Conservation (phyloP, 495 filamentous ascomycete species). For the Cercophora sp. region DNA sequence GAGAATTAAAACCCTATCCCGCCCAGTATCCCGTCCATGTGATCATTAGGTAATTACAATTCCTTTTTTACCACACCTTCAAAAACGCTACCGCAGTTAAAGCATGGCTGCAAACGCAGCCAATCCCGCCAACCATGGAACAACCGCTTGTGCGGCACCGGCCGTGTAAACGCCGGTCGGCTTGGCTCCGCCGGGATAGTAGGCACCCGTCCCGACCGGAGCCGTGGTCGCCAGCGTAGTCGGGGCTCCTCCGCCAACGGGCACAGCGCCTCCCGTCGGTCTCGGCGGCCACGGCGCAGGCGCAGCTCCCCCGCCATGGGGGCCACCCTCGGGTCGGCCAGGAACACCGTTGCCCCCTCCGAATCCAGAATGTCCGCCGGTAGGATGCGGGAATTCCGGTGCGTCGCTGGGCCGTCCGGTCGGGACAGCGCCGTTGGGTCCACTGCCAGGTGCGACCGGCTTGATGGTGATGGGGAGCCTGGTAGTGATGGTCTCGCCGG, state of each 20-base stretch:
- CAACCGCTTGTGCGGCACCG: neutral
- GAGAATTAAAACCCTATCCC: neutral
- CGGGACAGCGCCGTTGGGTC: neutral
- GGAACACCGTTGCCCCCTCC: neutral
- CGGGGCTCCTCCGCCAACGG: neutral
- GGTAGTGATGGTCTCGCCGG: conserved; percentile 1
- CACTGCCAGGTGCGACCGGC: neutral
- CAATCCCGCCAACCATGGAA: conserved; percentile 1
- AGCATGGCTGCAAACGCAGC: neutral
- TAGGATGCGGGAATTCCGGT: neutral
- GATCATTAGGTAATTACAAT: neutral
- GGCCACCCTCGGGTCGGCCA: neutral
- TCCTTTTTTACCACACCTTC: neutral
- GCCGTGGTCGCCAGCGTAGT: conserved; percentile 2
- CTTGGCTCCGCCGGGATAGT: neutral
- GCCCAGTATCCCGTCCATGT: neutral
- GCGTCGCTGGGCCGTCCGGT: neutral
- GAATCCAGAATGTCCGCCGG: neutral
- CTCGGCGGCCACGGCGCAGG: neutral
- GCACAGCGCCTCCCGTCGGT: neutral
- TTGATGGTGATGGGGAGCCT: neutral
- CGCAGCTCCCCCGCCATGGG: neutral
- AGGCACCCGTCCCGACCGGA: neutral
- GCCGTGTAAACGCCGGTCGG: conserved; percentile 3
- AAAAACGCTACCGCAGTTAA: neutral